Evolutionary conservation across 371 early-diverging fungal species (phyloP), one percentile per base, ranked within the genome.

Genomic region (Umbelopsis sp.): DNA sequence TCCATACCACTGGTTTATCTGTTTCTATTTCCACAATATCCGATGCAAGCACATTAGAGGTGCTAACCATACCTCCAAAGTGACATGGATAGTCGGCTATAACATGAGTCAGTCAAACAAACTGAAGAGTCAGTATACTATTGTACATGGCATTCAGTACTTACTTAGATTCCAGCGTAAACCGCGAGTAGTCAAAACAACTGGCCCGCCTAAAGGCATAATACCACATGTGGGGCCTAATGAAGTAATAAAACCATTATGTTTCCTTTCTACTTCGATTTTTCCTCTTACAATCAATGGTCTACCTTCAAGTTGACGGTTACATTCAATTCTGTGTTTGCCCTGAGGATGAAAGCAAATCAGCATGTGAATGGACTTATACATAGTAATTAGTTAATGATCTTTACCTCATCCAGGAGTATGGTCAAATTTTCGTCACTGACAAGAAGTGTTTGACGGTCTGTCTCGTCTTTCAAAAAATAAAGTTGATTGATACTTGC

Each of bases 161-260:
- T 70, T 86, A 91, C 93, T 87, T 35, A 97, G 75, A 77, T 97
- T 87, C 96, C 96, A 97, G 73, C 86, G 85, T 53, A 97, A 83
- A 0, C 97, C 97, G 29, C 63, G 74, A 0, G 95, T 94, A 0
- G 87, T 89, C 22, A 93, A 52, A 2, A 72, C 76, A 8, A 89
- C 82, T 2, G 82, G 76, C 5, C 83, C 84, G 10, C 92, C 93
- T 37, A 97, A 79, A 5, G 97, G 97, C 68, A 96, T 79, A 4
- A 96, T 74, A 25, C 97, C 97, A 74, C 97, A 97, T 0, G 91
- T 91, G 4, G 95, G 95, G 0, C 97, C 84, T 81, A 52, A 12
- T 25, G 25, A 50, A 35, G 6, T 35, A 16, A 11, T 35, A 29
- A 48, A 16, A 37, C n/a, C 9, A n/a, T 14, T 52, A 20, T 18